Evolutionary conservation across 345 rosid species (phyloP).

Genomic region (Physaria fendleri): DNA sequence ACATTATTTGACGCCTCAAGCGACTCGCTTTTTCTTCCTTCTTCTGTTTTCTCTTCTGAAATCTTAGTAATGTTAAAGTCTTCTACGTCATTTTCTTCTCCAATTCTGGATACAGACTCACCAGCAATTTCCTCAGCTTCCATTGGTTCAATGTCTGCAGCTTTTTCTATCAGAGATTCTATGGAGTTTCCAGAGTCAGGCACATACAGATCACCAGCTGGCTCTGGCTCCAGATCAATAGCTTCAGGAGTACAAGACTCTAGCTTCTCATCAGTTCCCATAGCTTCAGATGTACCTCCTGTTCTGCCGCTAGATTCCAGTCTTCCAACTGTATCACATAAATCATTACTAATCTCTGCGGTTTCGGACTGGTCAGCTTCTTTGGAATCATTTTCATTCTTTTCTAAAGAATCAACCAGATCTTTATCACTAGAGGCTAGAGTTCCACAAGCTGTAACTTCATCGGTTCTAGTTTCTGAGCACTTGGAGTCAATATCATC

Average conservation of each 20-base stretch:
- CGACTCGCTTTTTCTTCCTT: conserved; percentile 4
- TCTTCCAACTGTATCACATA: conserved; percentile 4
- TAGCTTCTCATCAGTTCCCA: not conserved
- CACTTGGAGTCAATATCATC: conserved; percentile 11
- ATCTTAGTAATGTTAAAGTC: not conserved
- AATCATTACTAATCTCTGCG: not conserved
- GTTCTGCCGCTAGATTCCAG: not conserved
- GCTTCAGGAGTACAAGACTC: not conserved
- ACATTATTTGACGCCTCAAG: conserved; percentile 1
- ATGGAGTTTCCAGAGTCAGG: conserved; percentile 6
- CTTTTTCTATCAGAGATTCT: conserved; percentile 8
- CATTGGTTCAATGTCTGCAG: not conserved
- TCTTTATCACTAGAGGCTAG: conserved; percentile 12
- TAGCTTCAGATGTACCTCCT: conserved; percentile 9
- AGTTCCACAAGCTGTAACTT: conserved; percentile 8
- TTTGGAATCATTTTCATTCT: conserved; percentile 12
- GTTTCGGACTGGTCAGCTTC: conserved; percentile 10
- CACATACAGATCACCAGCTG: conserved; percentile 15
- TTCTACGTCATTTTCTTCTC: conserved; percentile 12
- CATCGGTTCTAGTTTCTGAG: conserved; percentile 18
- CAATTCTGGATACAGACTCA: not conserved
- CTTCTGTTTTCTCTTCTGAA: conserved; percentile 15
- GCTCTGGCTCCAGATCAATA: conserved; percentile 5
- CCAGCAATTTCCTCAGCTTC: conserved; percentile 16
- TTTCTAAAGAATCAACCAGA: conserved; percentile 17